Conservation (phyloP, 2,329 filamentous ascomycete genomes). For the Elsinoe batatas region DNA sequence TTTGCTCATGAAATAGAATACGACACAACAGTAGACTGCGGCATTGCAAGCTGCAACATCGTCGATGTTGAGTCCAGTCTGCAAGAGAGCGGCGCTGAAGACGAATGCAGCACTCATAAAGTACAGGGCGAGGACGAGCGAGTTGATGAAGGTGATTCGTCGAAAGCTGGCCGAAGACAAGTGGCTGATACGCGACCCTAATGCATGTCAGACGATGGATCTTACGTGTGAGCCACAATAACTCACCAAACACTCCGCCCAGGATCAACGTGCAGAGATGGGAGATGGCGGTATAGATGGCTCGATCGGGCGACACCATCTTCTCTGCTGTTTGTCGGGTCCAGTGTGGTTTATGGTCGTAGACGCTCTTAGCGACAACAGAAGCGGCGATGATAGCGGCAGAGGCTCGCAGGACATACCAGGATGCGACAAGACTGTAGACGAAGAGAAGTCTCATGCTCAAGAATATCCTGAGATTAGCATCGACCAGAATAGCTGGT, state of each 20-base stretch:
- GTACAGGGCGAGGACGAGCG: slow-evolving; percentile 29
- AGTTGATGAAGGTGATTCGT: slow-evolving; percentile 24
- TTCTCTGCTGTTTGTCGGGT: not conserved
- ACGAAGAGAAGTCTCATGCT: not conserved
- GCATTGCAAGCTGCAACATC: slow-evolving; percentile 22
- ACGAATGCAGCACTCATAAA: slow-evolving; percentile 29
- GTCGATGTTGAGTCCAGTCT: slow-evolving; percentile 26
- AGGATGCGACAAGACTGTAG: not conserved
- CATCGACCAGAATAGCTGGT: no score
- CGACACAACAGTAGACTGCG: slow-evolving; percentile 30
- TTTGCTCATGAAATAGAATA: slow-evolving; percentile 30
- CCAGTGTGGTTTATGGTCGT: not conserved
- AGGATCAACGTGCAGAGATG: slow-evolving; percentile 5
- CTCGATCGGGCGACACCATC: not conserved
- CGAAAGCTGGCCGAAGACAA: slow-evolving; percentile 16
- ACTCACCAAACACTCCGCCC: not conserved
- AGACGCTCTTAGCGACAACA: not conserved
- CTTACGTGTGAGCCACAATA: not conserved
- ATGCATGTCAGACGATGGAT: not conserved
- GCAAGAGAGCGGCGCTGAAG: slow-evolving; percentile 25
- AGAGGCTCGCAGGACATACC: not conserved
- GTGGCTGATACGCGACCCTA: slow-evolving; percentile 14
- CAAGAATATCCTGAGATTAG: not conserved
- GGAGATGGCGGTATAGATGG: not conserved
- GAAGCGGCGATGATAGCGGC: not conserved